phyloP scores from a whole-genome alignment of 1,139 yeast species.

The Meyerozyma athensensis region DNA sequence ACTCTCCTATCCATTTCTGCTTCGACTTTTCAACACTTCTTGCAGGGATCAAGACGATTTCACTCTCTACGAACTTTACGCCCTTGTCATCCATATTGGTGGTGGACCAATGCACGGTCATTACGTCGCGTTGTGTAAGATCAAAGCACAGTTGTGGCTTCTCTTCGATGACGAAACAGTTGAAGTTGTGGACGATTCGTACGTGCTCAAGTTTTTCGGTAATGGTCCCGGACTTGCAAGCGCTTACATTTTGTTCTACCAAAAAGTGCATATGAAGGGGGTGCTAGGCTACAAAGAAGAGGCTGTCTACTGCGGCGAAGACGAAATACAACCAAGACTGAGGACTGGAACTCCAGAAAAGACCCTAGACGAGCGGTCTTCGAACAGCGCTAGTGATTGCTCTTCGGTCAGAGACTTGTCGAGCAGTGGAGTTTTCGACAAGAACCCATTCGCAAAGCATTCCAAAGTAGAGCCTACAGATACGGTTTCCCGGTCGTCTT shows the following conservation, averaged over 20 bases:
- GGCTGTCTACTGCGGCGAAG: conserved; percentile 34
- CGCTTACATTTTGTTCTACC: conserved; percentile 83
- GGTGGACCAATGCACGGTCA: conserved; percentile 99
- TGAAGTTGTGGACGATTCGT: conserved; percentile 78
- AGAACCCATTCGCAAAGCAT: neutral
- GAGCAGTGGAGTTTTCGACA: neutral
- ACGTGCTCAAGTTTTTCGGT: conserved; percentile 84
- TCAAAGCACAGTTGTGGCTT: conserved; percentile 79
- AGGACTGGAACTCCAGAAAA: no score
- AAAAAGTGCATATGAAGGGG: conserved; percentile 21
- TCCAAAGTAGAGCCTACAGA: neutral
- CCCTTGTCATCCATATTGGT: conserved; percentile 90
- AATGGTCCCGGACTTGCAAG: conserved; percentile 86
- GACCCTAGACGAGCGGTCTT: neutral
- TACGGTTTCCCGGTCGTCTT: neutral
- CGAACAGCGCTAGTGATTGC: neutral
- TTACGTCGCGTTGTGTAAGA: conserved; percentile 81
- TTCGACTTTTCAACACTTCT: conserved; percentile 67
- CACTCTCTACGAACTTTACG: conserved; percentile 71
- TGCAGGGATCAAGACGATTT: conserved; percentile 29
- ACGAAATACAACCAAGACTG: no score
- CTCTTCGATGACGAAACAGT: conserved; percentile 94
- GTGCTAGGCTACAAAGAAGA: conserved; percentile 31
- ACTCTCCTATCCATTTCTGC: conserved; percentile 70
- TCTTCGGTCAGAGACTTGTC: neutral